Percentiles rank a stretch among this genome's conserved stretches.
Evolutionary conservation across 148 eudicot species (phyloP).

Genomic region (Amaranthus cruentus): DNA sequence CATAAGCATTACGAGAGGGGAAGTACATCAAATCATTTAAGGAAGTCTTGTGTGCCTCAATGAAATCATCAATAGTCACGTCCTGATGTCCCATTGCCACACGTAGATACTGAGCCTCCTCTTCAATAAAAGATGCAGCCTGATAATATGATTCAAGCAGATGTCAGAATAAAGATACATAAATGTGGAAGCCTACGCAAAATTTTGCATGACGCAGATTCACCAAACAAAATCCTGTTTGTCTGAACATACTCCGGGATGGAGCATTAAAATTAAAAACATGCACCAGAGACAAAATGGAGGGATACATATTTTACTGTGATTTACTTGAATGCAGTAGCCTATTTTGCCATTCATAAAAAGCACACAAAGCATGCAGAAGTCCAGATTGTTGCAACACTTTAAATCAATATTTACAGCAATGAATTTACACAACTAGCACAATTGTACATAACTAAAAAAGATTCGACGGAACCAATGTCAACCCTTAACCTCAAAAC

Average conservation of each 20-base stretch:
- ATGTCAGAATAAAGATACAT: not conserved
- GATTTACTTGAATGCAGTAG: not conserved
- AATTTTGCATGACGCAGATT: not conserved
- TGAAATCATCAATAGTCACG: slow-evolving; percentile 69
- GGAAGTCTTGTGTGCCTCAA: slow-evolving; percentile 81
- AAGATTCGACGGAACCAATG: not conserved
- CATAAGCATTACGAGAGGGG: slow-evolving; percentile 80
- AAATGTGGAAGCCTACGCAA: not conserved
- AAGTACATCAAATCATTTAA: slow-evolving; percentile 83
- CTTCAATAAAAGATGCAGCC: slow-evolving; percentile 68
- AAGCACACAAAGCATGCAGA: too few relatives aligned
- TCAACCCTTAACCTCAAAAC: too few relatives aligned
- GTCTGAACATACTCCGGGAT: not conserved
- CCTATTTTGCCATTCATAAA: too few relatives aligned
- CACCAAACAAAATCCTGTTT: not conserved
- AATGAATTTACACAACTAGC: not conserved
- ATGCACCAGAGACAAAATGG: not conserved
- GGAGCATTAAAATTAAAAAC: not conserved
- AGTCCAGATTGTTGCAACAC: too few relatives aligned
- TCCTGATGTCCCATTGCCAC: slow-evolving; percentile 81
- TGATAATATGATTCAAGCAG: slow-evolving; percentile 26
- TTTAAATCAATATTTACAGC: not conserved
- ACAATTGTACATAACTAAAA: not conserved
- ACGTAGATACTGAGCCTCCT: slow-evolving; percentile 60
- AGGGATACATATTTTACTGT: not conserved